Evolutionary conservation across 495 filamentous ascomycete genomes (phyloP), one percentile per base, ranked within the genome.

Genomic region (Xylaria grammica): DNA sequence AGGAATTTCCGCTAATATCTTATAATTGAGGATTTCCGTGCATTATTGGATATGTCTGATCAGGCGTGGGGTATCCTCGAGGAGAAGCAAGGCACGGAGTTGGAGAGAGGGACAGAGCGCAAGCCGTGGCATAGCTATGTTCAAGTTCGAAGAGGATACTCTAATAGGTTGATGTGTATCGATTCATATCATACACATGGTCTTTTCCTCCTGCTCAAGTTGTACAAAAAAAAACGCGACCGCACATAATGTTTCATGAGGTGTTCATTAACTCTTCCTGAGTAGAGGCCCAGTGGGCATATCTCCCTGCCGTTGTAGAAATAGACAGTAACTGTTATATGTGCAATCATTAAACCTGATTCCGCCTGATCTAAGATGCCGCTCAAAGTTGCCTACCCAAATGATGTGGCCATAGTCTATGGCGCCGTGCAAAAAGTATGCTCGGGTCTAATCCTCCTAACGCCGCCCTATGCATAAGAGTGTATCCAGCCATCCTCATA

Each of bases 381-480:
- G 9, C n/a, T 45, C 40, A 3, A 19, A 22, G 45, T 19, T 22
- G 32, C 32, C 19, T 20, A 24, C 15, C 48, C 17, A 30, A 51
- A 20, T 51, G 48, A 24, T 24, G 26, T 3, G 24, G 8, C 48
- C 26, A 24, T 8, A 13, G 9, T 52, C n/a, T 26, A 15, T 20
- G 11, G 26, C 36, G 48, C 46, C 6, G 30, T 34, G 19, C 30
- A 52, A n/a, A n/a, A 36, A 44, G 6, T 29, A 9, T 42, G 13
- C 15, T 34, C 17, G 32, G 52, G 20, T 55, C 38, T 63, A 55
- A 55, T 29, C 50, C 60, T 19, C 32, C 24, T 9, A 64, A 64
- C 62, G 62, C 62, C 62, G 15, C 53, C 53, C 62, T 10, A 64
- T 64, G 62, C 62, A 64, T 50, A 44, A 64, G 17, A 45, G 5